Evolutionary conservation across 2,329 filamentous ascomycete species (phyloP).

Genomic region (Alternaria alternata): DNA sequence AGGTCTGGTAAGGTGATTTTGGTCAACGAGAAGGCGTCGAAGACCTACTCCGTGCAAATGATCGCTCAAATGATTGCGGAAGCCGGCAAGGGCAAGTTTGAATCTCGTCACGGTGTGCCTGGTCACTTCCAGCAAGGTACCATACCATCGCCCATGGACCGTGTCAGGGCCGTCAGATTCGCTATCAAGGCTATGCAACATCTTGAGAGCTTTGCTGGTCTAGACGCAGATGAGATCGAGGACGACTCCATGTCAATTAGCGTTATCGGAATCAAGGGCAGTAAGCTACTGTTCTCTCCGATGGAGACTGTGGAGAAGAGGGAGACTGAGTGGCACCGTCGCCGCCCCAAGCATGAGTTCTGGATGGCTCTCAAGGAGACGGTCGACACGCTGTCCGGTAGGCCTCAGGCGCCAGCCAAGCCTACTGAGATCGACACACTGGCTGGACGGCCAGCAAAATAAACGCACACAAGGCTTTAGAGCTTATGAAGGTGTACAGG

Average conservation of each 20-base stretch:
- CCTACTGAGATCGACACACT: slow-evolving; percentile 31
- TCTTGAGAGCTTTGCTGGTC: slow-evolving; percentile 76
- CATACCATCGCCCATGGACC: slow-evolving; percentile 88
- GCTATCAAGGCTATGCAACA: slow-evolving; percentile 95
- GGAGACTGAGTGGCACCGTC: slow-evolving; percentile 92
- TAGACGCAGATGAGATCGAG: slow-evolving; percentile 71
- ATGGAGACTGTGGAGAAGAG: slow-evolving; percentile 81
- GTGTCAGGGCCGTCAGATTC: slow-evolving; percentile 87
- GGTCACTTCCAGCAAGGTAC: slow-evolving; percentile 55
- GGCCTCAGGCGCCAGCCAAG: slow-evolving; percentile 28
- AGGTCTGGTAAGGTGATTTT: slow-evolving; percentile 93
- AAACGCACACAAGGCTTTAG: not conserved
- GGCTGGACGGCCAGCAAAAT: slow-evolving; percentile 27
- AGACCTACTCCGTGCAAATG: slow-evolving; percentile 87
- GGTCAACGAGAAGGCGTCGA: slow-evolving; percentile 94
- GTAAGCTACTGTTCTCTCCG: slow-evolving; percentile 84
- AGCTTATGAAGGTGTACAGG: not conserved
- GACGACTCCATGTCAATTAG: slow-evolving; percentile 75
- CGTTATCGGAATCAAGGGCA: slow-evolving; percentile 93
- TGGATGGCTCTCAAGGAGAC: slow-evolving; percentile 83
- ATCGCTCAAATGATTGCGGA: slow-evolving; percentile 96
- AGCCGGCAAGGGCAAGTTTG: slow-evolving; percentile 90
- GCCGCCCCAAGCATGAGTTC: slow-evolving; percentile 82
- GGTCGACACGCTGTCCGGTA: slow-evolving; percentile 83
- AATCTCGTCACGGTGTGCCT: slow-evolving; percentile 77